Conservation (phyloP, 176 grass and related monocot species). For the Hyparrhenia diplandra region DNA sequence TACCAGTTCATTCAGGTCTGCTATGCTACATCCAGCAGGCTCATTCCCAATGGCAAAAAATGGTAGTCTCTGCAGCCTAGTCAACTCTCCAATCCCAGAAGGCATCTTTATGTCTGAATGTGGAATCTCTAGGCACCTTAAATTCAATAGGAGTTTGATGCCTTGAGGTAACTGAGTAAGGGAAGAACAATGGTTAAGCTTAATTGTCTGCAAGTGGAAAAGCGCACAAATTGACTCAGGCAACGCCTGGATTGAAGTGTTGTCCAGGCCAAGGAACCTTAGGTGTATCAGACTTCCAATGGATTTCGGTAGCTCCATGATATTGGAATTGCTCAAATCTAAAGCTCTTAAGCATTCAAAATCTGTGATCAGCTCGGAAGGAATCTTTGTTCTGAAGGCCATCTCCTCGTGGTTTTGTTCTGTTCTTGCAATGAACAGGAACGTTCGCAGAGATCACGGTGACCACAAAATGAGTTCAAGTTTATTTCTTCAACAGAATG, state of each 20-base stretch:
- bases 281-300: constrained; percentile 43
- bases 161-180: constrained; percentile 41
- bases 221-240: constrained; percentile 42
- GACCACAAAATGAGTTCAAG: not conserved
- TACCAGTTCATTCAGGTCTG: constrained; percentile 27
- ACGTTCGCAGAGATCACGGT: constrained; percentile 31
- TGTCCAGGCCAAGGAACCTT: constrained; percentile 39
- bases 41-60: constrained; percentile 17
- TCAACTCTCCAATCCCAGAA: constrained; percentile 36
- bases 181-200: constrained; percentile 34
- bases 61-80: constrained; percentile 32
- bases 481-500: constrained; percentile 4
- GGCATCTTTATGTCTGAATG: constrained; percentile 20
- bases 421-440: constrained; percentile 32
- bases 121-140: constrained; percentile 39
- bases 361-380: not conserved
- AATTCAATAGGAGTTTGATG: constrained; percentile 38
- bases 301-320: constrained; percentile 17
- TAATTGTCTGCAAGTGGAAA: constrained; percentile 42
- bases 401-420: constrained; percentile 3
- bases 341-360: constrained; percentile 46
- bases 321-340: constrained; percentile 32
- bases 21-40: constrained; percentile 14
- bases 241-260: constrained; percentile 19
- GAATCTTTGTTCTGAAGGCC: constrained; percentile 19